These are phyloP conservation scores for Rhizophora apiculata DNA, from an alignment of 345 rosid species.

Conservation along the genomic window DNA sequence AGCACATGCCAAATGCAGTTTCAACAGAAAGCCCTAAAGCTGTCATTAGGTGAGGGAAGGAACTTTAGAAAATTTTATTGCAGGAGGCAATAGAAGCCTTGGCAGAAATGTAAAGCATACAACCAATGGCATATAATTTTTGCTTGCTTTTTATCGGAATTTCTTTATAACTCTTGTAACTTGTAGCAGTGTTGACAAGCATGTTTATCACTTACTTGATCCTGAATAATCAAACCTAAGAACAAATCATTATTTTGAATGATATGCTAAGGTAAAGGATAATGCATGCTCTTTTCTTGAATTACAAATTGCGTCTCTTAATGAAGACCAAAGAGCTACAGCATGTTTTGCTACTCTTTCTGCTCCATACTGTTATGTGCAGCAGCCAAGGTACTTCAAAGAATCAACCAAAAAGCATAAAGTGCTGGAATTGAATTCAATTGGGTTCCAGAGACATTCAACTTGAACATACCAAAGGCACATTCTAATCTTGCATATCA, in stretches of 20 bases:
- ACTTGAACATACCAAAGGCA: too few relatives aligned
- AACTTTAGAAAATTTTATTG: slow-evolving; percentile 51
- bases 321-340: slow-evolving; percentile 56
- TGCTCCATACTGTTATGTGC: slow-evolving; percentile 61
- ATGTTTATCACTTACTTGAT: slow-evolving; percentile 52
- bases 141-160: too few relatives aligned
- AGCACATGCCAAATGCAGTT: too few relatives aligned
- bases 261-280: slow-evolving; percentile 45
- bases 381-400: slow-evolving; percentile 63
- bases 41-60: too few relatives aligned
- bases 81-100: slow-evolving; percentile 61
- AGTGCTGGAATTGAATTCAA: slow-evolving; percentile 2
- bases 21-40: too few relatives aligned
- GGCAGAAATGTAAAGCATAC: too few relatives aligned
- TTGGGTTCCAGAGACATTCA: too few relatives aligned
- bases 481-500: background rate
- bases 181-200: too few relatives aligned
- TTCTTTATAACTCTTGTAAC: too few relatives aligned
- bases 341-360: slow-evolving; percentile 63
- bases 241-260: slow-evolving; percentile 47
- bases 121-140: too few relatives aligned
- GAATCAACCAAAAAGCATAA: slow-evolving; percentile 67
- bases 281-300: slow-evolving; percentile 40
- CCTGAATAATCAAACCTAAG: slow-evolving; percentile 49
- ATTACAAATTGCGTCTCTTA: slow-evolving; percentile 57